Evolutionary conservation across 2,329 filamentous ascomycete species (phyloP).

Genomic region (Escovopsis sp.): DNA sequence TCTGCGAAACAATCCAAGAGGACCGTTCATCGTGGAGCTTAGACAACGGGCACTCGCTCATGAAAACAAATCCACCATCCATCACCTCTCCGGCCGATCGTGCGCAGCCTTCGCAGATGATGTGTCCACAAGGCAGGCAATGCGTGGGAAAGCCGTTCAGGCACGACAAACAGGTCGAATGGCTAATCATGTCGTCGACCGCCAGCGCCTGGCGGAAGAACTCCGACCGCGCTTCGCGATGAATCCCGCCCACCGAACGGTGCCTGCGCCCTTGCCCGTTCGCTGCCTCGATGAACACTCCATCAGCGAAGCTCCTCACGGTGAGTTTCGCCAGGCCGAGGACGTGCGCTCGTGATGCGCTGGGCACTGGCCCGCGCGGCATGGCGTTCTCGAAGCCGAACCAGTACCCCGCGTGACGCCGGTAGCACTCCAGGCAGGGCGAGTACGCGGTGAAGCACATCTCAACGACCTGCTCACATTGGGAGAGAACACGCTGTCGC

Average conservation of each 20-base stretch:
- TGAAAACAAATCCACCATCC: background rate
- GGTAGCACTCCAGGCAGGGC: background rate
- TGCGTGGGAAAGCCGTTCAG: background rate
- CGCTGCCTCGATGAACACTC: background rate
- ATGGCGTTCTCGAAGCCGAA: background rate
- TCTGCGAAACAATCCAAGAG: background rate
- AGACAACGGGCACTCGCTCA: background rate
- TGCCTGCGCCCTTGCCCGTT: no score
- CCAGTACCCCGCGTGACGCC: background rate
- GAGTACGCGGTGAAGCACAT: background rate
- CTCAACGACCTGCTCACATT: background rate
- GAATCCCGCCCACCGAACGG: background rate
- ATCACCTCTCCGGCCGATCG: background rate
- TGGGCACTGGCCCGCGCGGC: background rate
- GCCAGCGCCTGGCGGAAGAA: background rate
- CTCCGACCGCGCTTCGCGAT: background rate
- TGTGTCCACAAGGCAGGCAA: background rate
- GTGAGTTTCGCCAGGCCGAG: background rate
- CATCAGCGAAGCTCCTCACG: background rate
- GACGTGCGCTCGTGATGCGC: no score
- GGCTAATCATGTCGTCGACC: background rate
- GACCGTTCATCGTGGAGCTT: background rate
- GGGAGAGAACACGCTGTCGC: background rate
- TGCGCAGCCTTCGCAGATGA: background rate
- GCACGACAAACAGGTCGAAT: background rate